Evolutionary conservation across 2,329 filamentous ascomycete species (phyloP).

Genomic region (Cytospora chrysosperma): DNA sequence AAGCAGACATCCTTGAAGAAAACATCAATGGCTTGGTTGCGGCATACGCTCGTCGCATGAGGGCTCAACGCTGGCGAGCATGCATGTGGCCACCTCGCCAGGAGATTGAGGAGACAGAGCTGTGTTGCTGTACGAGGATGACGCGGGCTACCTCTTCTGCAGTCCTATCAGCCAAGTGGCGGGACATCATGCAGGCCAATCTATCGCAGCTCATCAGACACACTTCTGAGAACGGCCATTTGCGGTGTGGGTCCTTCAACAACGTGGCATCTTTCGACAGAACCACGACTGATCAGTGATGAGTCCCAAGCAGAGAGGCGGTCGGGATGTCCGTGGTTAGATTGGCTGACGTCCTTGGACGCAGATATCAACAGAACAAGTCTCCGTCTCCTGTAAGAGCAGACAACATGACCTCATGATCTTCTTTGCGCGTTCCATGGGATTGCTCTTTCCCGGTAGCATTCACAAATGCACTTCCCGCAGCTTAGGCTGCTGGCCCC

Average conservation of each 20-base stretch:
- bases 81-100: background rate
- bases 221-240: background rate
- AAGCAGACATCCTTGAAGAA: background rate
- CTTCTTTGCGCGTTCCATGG: background rate
- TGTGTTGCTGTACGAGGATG: background rate
- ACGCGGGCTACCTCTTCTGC: background rate
- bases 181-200: background rate
- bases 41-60: background rate
- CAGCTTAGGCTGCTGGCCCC: background rate
- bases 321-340: background rate
- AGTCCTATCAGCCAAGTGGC: background rate
- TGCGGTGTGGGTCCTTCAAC: background rate
- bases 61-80: background rate
- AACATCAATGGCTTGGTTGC: background rate
- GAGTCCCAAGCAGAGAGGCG: background rate
- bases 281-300: background rate
- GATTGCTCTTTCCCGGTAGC: background rate
- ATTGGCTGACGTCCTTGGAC: background rate
- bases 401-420: background rate
- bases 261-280: background rate
- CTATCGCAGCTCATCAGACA: background rate
- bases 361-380: background rate
- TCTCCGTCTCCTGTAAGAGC: background rate
- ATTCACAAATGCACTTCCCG: background rate
- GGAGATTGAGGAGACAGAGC: background rate